Conservation (phyloP, 2,329 filamentous ascomycete genomes). For the Leptographium procerum region DNA sequence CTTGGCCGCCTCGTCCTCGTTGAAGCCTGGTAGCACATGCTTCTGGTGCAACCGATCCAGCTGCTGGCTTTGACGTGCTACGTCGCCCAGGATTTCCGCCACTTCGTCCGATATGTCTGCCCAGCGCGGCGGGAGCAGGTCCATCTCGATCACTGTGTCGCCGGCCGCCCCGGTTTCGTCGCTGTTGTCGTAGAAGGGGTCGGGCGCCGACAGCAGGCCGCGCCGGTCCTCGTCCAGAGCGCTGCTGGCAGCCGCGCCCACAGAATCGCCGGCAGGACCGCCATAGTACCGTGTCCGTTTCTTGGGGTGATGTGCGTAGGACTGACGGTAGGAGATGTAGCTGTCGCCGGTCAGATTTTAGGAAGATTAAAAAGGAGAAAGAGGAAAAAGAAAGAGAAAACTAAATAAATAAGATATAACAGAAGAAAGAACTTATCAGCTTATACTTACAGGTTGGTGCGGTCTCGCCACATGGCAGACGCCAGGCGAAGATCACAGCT, state of each 20-base stretch:
- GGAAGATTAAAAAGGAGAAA: neutral
- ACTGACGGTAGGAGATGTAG: slow-evolving; percentile 98
- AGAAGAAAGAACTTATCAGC: neutral
- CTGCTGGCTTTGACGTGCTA: slow-evolving; percentile 70
- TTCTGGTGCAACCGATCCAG: slow-evolving; percentile 94
- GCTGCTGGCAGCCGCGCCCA: slow-evolving; percentile 36
- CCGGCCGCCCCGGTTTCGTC: slow-evolving; percentile 55
- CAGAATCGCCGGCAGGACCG: slow-evolving; percentile 18
- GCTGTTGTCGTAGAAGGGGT: slow-evolving; percentile 57
- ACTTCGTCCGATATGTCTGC: slow-evolving; percentile 92
- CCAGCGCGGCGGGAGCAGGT: slow-evolving; percentile 88
- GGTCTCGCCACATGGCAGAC: slow-evolving; percentile 94
- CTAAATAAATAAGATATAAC: no score
- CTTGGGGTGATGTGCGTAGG: slow-evolving; percentile 86
- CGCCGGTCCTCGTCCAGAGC: slow-evolving; percentile 48
- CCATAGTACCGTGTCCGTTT: slow-evolving; percentile 64
- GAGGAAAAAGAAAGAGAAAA: no score
- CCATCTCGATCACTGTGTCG: slow-evolving; percentile 97
- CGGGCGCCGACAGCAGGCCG: slow-evolving; percentile 70
- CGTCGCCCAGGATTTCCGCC: slow-evolving; percentile 65
- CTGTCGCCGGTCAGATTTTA: slow-evolving; percentile 30
- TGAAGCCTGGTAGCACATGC: slow-evolving; percentile 90
- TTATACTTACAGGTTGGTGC: slow-evolving; percentile 78
- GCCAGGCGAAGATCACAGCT: slow-evolving; percentile 20
- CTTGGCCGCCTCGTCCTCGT: slow-evolving; percentile 77